Percentiles rank a stretch among this genome's conserved stretches.
Evolutionary conservation across 768 basidiomycete species (phyloP).

Genomic region (Podaxis pistillaris): DNA sequence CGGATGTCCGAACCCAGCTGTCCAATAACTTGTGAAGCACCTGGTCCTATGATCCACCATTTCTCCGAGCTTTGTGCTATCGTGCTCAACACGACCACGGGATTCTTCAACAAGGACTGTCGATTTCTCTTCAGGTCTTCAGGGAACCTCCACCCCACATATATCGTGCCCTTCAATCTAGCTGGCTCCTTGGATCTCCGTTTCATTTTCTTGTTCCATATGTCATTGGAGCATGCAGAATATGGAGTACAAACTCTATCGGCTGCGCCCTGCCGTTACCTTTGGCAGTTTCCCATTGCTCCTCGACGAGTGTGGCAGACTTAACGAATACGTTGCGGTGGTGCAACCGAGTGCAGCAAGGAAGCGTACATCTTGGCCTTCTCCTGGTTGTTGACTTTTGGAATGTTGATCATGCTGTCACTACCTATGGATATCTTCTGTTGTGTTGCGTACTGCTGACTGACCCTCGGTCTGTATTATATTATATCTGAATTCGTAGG

Average conservation of each 20-base stretch:
- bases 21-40: conserved; percentile 75
- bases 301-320: no score
- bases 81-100: conserved; percentile 42
- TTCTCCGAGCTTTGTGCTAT: conserved; percentile 48
- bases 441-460: neutral
- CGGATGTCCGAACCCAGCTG: conserved; percentile 83
- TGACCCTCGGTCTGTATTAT: neutral
- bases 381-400: no score
- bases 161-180: conserved; percentile 2
- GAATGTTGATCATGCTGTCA: no score
- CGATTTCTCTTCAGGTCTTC: conserved; percentile 2
- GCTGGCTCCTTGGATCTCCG: neutral
- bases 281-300: no score
- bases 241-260: no score
- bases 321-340: no score
- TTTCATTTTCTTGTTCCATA: conserved; percentile 3
- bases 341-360: no score
- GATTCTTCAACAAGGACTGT: conserved; percentile 31
- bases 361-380: no score
- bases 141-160: conserved; percentile 13
- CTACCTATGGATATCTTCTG: conserved; percentile 54
- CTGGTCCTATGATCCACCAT: conserved; percentile 77
- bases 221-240: conserved; percentile 21
- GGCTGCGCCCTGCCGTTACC: no score
- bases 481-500: neutral